Percentiles rank a stretch among this genome's conserved stretches.
Conservation (phyloP, 108 stramenopile genomes). For the Pelagomonas calceolata region DNA sequence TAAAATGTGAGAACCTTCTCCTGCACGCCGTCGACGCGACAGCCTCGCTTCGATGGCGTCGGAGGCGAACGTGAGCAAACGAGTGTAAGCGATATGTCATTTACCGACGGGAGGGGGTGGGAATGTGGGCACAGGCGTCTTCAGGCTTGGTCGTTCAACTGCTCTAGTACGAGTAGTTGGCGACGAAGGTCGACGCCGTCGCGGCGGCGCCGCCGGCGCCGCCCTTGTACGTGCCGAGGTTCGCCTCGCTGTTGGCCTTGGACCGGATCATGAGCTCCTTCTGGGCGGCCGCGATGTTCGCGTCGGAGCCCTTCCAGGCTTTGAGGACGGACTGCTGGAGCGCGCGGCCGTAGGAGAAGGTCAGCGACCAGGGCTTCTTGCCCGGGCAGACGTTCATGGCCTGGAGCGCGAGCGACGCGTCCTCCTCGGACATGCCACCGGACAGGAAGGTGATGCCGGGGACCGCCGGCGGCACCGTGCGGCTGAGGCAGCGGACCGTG, state of each 20-base stretch:
- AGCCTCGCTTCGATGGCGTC: not conserved
- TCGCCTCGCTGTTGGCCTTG: constrained; percentile 46
- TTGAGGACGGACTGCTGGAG: constrained; percentile 49
- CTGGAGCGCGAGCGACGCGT: constrained; percentile 51
- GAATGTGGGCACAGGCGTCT: not conserved
- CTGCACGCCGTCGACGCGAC: too few species aligned
- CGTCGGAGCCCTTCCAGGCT: constrained; percentile 45
- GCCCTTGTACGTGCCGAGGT: constrained; percentile 43
- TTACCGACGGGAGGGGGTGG: not conserved
- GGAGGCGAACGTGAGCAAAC: too few species aligned
- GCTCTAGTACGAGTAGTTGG: constrained; percentile 42
- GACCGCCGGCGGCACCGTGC: constrained; percentile 44
- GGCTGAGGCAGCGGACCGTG: constrained; percentile 42
- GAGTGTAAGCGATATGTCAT: not conserved
- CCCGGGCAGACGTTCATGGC: constrained; percentile 39
- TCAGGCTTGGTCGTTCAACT: not conserved
- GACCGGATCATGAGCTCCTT: constrained; percentile 38
- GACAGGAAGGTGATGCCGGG: constrained; percentile 54
- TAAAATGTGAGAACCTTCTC: too few species aligned
- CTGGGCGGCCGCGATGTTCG: constrained; percentile 48
- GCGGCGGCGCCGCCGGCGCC: constrained; percentile 29
- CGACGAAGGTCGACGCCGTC: constrained; percentile 40
- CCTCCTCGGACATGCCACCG: constrained; percentile 61
- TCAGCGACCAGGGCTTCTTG: constrained; percentile 53
- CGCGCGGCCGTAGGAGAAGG: constrained; percentile 59